These are phyloP conservation scores for Mycena crocata DNA, from an alignment of 768 basidiomycete genomes.

Conservation along the genomic window DNA sequence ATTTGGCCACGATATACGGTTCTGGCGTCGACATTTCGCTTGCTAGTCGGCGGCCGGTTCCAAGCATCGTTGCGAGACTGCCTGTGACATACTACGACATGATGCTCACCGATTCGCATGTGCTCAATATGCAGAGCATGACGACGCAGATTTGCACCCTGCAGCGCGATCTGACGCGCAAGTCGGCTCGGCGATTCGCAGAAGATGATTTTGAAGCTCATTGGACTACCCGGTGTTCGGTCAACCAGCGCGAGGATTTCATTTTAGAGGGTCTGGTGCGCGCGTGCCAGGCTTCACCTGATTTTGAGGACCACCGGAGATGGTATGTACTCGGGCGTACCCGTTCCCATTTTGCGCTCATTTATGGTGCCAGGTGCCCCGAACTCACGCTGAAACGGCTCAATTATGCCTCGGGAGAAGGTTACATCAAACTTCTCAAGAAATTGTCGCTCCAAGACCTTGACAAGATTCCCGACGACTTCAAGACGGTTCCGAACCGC, in stretches of 20 bases:
- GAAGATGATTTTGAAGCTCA: conserved; percentile 32
- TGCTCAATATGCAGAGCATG: conserved; percentile 10
- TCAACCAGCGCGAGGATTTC: conserved; percentile 31
- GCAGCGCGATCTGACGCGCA: conserved; percentile 30
- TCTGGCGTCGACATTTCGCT: conserved; percentile 9
- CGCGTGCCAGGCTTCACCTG: conserved; percentile 31
- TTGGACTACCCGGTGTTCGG: conserved; percentile 28
- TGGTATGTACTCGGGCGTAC: background rate
- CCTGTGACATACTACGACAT: conserved; percentile 14
- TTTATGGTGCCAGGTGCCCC: conserved; percentile 27
- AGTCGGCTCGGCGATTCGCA: conserved; percentile 24
- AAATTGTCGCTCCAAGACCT: conserved; percentile 25
- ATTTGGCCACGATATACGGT: conserved; percentile 12
- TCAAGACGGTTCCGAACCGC: conserved; percentile 19
- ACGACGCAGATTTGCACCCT: conserved; percentile 25
- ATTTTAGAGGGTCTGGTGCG: conserved; percentile 33
- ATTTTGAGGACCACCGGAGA: conserved; percentile 28
- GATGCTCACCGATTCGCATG: conserved; percentile 19
- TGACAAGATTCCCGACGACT: conserved; percentile 24
- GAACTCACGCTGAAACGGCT: conserved; percentile 32
- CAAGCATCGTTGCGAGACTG: background rate
- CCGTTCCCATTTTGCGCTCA: background rate
- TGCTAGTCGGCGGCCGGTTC: background rate
- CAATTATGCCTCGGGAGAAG: conserved; percentile 28
- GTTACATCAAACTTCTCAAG: conserved; percentile 27